Conservation (phyloP, 306 rosid genomes). For the Herpetospermum pedunculosum region DNA sequence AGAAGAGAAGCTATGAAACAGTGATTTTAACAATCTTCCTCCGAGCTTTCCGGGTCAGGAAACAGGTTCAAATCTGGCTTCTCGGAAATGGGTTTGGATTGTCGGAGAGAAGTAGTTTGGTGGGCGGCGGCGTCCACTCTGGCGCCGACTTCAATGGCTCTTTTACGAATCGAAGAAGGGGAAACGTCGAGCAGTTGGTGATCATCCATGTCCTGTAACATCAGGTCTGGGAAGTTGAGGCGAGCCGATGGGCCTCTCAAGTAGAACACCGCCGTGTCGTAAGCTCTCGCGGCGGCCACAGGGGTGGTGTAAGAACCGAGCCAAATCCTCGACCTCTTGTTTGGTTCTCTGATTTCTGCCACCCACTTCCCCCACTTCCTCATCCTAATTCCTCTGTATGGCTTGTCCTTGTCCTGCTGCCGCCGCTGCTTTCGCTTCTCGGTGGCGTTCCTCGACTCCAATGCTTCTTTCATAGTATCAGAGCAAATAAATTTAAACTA, state of each 20-base stretch:
- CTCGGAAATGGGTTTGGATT: constrained; percentile 8
- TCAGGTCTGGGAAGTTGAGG: constrained; percentile 53
- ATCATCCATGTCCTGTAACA: constrained; percentile 19
- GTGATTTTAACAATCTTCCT: constrained; percentile 14
- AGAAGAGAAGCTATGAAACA: background rate
- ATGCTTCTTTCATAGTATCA: background rate
- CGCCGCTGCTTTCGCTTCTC: constrained; percentile 32
- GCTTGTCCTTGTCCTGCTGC: constrained; percentile 26
- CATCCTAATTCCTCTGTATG: constrained; percentile 63
- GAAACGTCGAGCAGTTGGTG: constrained; percentile 24
- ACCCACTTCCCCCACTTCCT: constrained; percentile 89
- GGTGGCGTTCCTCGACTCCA: background rate
- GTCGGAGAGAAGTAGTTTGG: constrained; percentile 30
- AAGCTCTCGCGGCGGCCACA: constrained; percentile 65
- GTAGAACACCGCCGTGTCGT: constrained; percentile 57
- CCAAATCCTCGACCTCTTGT: constrained; percentile 65
- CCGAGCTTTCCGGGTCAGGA: constrained; percentile 64
- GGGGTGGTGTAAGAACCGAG: constrained; percentile 63
- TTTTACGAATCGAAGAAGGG: constrained; percentile 46
- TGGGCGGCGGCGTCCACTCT: constrained; percentile 67
- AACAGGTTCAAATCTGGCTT: constrained; percentile 59
- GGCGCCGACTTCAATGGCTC: constrained; percentile 60
- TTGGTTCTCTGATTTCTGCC: constrained; percentile 65
- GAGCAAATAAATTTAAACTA: background rate
- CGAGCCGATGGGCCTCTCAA: constrained; percentile 60